These are phyloP conservation scores for Leccinum olivaceopallidum DNA, from an alignment of 768 basidiomycete species.

Conservation along the genomic window DNA sequence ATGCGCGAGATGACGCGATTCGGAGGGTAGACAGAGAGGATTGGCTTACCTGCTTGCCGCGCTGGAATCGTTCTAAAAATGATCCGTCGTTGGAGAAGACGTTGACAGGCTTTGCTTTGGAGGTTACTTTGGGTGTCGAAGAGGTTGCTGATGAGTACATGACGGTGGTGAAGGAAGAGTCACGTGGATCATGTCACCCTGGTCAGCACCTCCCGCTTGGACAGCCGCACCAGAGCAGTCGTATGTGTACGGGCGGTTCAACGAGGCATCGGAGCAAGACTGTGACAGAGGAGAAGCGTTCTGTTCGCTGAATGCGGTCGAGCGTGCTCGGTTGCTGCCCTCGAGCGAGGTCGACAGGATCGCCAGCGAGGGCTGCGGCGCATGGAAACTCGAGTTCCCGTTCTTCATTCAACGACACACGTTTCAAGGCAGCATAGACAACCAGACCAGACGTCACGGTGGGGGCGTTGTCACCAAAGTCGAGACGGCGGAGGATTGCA, in stretches of 20 bases:
- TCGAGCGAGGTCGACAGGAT: conserved; percentile 57
- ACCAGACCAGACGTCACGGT: conserved; percentile 33
- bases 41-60: conserved; percentile 49
- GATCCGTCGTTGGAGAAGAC: conserved; percentile 72
- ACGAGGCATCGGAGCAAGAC: conserved; percentile 60
- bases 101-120: conserved; percentile 50
- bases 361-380: conserved; percentile 42
- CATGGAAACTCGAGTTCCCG: conserved; percentile 50
- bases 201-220: conserved; percentile 47
- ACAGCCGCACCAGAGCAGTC: conserved; percentile 56
- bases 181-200: conserved; percentile 8
- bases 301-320: conserved; percentile 42
- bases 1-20: neutral
- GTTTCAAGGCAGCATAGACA: conserved; percentile 46
- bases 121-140: conserved; percentile 10
- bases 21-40: neutral
- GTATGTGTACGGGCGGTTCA: conserved; percentile 47
- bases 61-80: conserved; percentile 64
- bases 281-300: conserved; percentile 52
- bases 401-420: conserved; percentile 12
- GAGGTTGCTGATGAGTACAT: conserved; percentile 21
- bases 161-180: neutral
- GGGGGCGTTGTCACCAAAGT: conserved; percentile 39
- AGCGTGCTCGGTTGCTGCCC: conserved; percentile 48
- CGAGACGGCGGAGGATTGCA: conserved; percentile 42